Evolutionary conservation across 192 early-diverging fungal genomes (phyloP), one percentile per base, ranked within the genome.

Genomic region (Coemansia asiatica): DNA sequence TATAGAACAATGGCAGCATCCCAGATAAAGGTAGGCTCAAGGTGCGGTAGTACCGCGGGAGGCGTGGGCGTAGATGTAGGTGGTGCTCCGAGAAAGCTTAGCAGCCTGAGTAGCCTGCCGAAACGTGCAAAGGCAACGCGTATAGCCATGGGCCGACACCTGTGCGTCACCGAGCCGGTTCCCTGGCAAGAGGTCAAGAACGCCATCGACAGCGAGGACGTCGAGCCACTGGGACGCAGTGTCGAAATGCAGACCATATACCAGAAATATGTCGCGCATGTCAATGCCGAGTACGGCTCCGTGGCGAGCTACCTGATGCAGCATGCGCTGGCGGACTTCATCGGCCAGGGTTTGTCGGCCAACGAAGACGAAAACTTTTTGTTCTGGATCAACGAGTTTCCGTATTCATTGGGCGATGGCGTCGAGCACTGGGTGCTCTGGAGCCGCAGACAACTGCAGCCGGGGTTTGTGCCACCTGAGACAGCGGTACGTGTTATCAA

Each of bases 351-450:
- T 21, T 2, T 16, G 35, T 23, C 63, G 36, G 2, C 67, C 67
- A 23, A 69, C 71, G 22, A 26, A 56, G 12, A 18, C 27, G 9
- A 26, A 61, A 74, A 76, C 53, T 68, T 78, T 61, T 6, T 59
- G 48, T 64, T 82, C 38, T 68, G 59, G 18, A 47, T 40, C 29
- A 78, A 78, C 64, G 80, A 78, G 38, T 82, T 71, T 25, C 80
- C 75, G 19, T 78, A 78, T 38, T 48, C 67, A 27, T 28, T 75
- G 0, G 61, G 53, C 44, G 68, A 73, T 23, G 60, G 46, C 35
- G 64, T 78, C 9, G 68, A 82, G 63, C 75, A 78, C 58, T 82
- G 80, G 80, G 80, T 82, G 29, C 51, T 82, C 55, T 82, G 80
- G 80, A 71, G 71, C 61, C 64, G 38, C 21, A 74, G 73, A 53